These are phyloP conservation scores for Margaritispora aquatica DNA, from an alignment of 495 filamentous ascomycete species.

Conservation along the genomic window DNA sequence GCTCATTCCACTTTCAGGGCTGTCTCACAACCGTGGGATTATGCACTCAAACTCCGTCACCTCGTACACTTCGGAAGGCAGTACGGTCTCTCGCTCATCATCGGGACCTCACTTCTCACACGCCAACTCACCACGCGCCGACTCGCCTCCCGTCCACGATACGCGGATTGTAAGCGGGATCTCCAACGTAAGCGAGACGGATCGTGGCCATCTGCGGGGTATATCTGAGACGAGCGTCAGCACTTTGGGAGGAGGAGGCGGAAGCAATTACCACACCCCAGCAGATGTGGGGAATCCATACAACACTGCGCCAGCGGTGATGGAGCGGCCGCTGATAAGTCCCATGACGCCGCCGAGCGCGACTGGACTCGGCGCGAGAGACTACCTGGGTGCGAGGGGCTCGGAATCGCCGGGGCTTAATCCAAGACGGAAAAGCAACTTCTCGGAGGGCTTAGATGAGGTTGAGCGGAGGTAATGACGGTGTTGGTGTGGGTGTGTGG, in stretches of 20 bases:
- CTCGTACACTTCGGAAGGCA: slow-evolving; percentile 8
- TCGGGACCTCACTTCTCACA: not conserved
- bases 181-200: slow-evolving; percentile 36
- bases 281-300: not conserved
- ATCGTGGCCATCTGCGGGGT: slow-evolving; percentile 38
- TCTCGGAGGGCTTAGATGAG: slow-evolving; percentile 21
- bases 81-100: slow-evolving; percentile 6
- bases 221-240: slow-evolving; percentile 38
- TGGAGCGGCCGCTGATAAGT: slow-evolving; percentile 10
- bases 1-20: slow-evolving; percentile 10
- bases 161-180: slow-evolving; percentile 31
- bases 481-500: not conserved
- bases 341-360: slow-evolving; percentile 18
- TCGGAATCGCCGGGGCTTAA: not conserved
- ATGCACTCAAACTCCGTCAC: slow-evolving; percentile 4
- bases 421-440: slow-evolving; percentile 23
- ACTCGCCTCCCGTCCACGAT: slow-evolving; percentile 8
- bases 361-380: not conserved
- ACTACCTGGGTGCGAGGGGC: not conserved
- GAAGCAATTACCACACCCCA: slow-evolving; percentile 1
- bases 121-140: not conserved
- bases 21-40: not conserved
- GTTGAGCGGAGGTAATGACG: not conserved
- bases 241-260: slow-evolving; percentile 26
- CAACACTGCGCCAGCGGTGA: not conserved